A percentile compares a stretch with the other conserved stretches of the same genome.
These are phyloP conservation scores for Fusarium nodosum DNA, from an alignment of 2,329 filamentous ascomycete species.

Conservation along the genomic window DNA sequence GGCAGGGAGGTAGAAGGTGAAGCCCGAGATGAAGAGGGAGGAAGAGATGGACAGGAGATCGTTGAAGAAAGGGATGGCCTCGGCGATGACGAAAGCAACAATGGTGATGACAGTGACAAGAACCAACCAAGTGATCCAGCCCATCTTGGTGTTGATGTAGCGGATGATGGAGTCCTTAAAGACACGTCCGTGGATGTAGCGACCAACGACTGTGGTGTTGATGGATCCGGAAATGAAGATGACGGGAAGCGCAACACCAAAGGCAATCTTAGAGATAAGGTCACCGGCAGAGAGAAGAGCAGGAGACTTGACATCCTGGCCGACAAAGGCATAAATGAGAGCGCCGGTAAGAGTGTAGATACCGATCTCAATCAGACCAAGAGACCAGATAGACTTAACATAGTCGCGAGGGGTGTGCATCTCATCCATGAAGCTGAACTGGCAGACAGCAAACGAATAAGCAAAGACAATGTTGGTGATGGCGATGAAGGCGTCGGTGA, in stretches of 20 bases:
- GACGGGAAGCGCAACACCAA: conserved; percentile 77
- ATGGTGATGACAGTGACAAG: conserved; percentile 72
- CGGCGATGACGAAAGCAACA: conserved; percentile 77
- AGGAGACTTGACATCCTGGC: conserved; percentile 72
- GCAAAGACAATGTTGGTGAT: conserved; percentile 79
- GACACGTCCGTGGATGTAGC: conserved; percentile 62
- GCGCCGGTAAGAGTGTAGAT: conserved; percentile 77
- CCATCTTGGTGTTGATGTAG: conserved; percentile 63
- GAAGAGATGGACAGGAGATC: conserved; percentile 71
- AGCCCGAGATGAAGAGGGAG: conserved; percentile 63
- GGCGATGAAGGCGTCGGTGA: conserved; percentile 70
- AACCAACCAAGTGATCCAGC: conserved; percentile 68
- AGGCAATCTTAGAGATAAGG: conserved; percentile 74
- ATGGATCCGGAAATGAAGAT: conserved; percentile 82
- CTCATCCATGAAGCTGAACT: conserved; percentile 68
- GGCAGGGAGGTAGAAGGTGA: conserved; percentile 60
- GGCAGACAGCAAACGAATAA: conserved; percentile 69
- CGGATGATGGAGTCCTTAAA: conserved; percentile 60
- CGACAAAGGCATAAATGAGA: conserved; percentile 78
- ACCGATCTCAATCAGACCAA: conserved; percentile 71
- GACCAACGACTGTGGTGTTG: conserved; percentile 65
- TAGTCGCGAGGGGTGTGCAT: conserved; percentile 65
- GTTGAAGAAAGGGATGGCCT: conserved; percentile 80
- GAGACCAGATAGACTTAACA: conserved; percentile 69
- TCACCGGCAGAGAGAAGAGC: conserved; percentile 75